A percentile compares a stretch with the other conserved stretches of the same genome.
phyloP scores from a whole-genome alignment of 2,329 filamentous ascomycete genomes.

The Colletotrichum australisinense region DNA sequence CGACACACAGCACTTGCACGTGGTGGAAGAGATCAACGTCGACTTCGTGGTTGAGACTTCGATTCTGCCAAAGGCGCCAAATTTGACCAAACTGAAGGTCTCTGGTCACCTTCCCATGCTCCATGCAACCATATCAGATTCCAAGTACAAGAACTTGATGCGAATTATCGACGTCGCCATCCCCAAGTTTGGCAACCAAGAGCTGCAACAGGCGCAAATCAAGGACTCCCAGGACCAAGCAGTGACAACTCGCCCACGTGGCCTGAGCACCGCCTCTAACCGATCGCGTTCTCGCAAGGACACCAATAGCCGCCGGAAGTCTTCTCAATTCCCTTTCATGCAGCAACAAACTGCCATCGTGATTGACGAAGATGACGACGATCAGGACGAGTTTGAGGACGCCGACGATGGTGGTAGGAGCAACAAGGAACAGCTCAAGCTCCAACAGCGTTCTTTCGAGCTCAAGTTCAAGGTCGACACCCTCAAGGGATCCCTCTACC shows the following conservation, averaged over 20 bases:
- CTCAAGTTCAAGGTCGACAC: slow-evolving; percentile 97
- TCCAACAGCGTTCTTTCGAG: slow-evolving; percentile 93
- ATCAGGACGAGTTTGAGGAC: slow-evolving; percentile 76
- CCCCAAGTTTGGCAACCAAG: slow-evolving; percentile 75
- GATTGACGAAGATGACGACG: slow-evolving; percentile 79
- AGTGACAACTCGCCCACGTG: slow-evolving; percentile 51
- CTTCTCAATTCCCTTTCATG: slow-evolving; percentile 80
- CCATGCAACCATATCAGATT: slow-evolving; percentile 91
- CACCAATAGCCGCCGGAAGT: slow-evolving; percentile 64
- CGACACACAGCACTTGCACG: slow-evolving; percentile 79
- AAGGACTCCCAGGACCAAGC: slow-evolving; percentile 42
- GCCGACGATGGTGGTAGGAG: slow-evolving; percentile 66
- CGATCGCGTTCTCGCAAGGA: slow-evolving; percentile 57
- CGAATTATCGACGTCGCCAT: slow-evolving; percentile 94
- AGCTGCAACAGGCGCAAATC: slow-evolving; percentile 35
- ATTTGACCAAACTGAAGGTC: slow-evolving; percentile 90
- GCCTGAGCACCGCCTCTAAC: slow-evolving; percentile 58
- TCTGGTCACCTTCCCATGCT: slow-evolving; percentile 93
- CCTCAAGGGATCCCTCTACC: slow-evolving; percentile 91
- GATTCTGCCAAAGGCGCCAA: slow-evolving; percentile 95
- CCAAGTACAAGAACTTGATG: slow-evolving; percentile 98
- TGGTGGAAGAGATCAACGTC: slow-evolving; percentile 97
- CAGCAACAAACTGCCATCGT: slow-evolving; percentile 81
- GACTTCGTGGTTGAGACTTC: slow-evolving; percentile 97
- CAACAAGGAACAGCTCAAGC: slow-evolving; percentile 68